phyloP scores from a whole-genome alignment of 495 filamentous ascomycete species.

The Neohortaea acidophila region DNA sequence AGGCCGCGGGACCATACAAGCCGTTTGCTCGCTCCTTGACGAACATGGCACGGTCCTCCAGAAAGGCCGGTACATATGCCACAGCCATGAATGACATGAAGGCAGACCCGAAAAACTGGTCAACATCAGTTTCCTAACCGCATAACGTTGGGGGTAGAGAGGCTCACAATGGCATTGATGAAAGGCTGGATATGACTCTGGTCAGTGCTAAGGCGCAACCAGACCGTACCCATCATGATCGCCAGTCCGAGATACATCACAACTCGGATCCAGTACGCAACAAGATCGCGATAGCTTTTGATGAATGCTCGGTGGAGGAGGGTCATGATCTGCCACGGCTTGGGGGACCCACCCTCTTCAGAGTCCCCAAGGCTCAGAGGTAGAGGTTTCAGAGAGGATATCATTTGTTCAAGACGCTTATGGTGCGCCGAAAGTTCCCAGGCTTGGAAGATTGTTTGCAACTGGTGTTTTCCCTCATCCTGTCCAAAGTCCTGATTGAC shows the following conservation, averaged over 20 bases:
- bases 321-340: too few species aligned
- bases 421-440: constrained; percentile 33
- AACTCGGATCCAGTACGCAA: constrained; percentile 66
- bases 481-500: constrained; percentile 57
- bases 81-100: constrained; percentile 88
- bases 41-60: constrained; percentile 61
- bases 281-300: constrained; percentile 66
- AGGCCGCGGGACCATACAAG: constrained; percentile 55
- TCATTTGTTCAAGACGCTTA: constrained; percentile 22
- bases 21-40: constrained; percentile 71
- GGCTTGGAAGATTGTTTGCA: constrained; percentile 23
- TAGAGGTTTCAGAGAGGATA: constrained; percentile 24
- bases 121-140: too few species aligned
- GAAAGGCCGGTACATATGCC: constrained; percentile 63
- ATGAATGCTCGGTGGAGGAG: constrained; percentile 60
- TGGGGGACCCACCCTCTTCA: too few species aligned
- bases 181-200: constrained; percentile 61
- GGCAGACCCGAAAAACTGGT: constrained; percentile 66
- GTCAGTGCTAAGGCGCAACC: constrained; percentile 47
- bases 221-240: constrained; percentile 80
- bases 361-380: too few species aligned
- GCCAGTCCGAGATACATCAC: constrained; percentile 74
- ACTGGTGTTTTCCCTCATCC: constrained; percentile 28
- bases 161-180: constrained; percentile 67
- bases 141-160: too few species aligned